These are phyloP conservation scores for Wickerhamomyces canadensis DNA, from an alignment of 805 yeast genomes.

Conservation along the genomic window DNA sequence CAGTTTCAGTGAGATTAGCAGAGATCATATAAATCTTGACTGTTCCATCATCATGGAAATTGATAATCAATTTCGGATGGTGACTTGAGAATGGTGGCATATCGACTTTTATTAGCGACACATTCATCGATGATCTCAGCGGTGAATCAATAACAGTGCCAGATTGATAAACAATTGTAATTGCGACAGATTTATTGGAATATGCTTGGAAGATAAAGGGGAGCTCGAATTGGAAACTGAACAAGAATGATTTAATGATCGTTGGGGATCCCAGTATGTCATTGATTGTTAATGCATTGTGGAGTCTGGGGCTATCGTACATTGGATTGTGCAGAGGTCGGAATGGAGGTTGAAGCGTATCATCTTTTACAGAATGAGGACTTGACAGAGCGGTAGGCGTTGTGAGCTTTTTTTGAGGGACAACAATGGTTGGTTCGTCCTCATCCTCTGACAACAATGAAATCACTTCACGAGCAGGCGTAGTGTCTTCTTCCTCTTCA, in stretches of 20 bases:
- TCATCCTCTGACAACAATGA: constrained; percentile 1
- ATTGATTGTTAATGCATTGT: constrained; percentile 1
- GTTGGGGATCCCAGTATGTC: constrained; percentile 10
- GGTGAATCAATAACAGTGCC: constrained; percentile 24
- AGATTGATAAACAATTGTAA: constrained; percentile 27
- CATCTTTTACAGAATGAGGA: not conserved
- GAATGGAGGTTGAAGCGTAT: not conserved
- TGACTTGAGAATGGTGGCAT: constrained; percentile 43
- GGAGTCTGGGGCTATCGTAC: not conserved
- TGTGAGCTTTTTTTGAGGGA: not conserved
- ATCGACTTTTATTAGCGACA: constrained; percentile 24
- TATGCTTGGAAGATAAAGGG: constrained; percentile 29
- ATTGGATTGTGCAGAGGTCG: constrained; percentile 1
- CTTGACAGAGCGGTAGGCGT: not conserved
- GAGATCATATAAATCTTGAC: constrained; percentile 54
- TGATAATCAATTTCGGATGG: constrained; percentile 66
- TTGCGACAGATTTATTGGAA: constrained; percentile 3
- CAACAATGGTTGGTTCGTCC: too few relatives aligned
- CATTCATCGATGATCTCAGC: constrained; percentile 5
- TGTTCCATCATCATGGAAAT: constrained; percentile 35
- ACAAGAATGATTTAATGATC: constrained; percentile 35
- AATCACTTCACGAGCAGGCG: not conserved
- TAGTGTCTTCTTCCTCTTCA: too few relatives aligned
- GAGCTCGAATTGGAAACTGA: constrained; percentile 43
- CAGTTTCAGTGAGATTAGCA: constrained; percentile 50